Base-by-base conservation (phyloP, 768 basidiomycete species). In the Serendipita sp. region DNA sequence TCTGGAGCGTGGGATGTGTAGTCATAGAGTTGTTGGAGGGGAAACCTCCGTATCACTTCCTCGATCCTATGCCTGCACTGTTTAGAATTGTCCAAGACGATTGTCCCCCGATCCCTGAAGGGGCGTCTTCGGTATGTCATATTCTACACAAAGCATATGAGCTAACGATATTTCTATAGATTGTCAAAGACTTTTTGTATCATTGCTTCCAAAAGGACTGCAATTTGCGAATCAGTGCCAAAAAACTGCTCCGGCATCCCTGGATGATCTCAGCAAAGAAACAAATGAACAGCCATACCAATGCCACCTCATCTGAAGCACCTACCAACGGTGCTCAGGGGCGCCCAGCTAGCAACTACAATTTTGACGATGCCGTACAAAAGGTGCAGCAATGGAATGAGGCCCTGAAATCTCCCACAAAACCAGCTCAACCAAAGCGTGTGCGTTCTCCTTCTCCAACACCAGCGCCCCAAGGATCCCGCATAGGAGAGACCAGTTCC, bases 321-420 rank as follows among this genome's bases (percentile, higher is more conserved):
- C 73, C 73, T 47, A 74, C 72, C 70, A 76, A 70, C 69, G 69
- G 68, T 67, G 53, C 68, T 64, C 70, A 74, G 58, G 75, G 73
- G 65, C 77, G 81, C n/a, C 84, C 86, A 11, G 65, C 77, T 60
- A 85, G 84, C 70, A 92, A 51, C 70, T 91, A 89, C 72, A 90
- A 90, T 71, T 96, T 87, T 70, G 92, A 98, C 68, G 91, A 97
- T 70, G 92, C 89, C 18, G 90, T 99, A 38, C 78, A 92, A 69
- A 86, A 90, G 72, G 95, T 99, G 30, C 95, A 97, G 74, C 92
- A 97, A 74, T 99, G 95, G 94, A 99, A 99, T 70, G 91, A 97
- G 73, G 95, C 94, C 0, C 77, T 98, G 65, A 92, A 90, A 75
- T 92, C 72, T 67, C 53, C 74, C 70, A 30, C 78, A 78, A 60